Conservation (phyloP, 2,329 filamentous ascomycete genomes). For the Fusarium acutatum region DNA sequence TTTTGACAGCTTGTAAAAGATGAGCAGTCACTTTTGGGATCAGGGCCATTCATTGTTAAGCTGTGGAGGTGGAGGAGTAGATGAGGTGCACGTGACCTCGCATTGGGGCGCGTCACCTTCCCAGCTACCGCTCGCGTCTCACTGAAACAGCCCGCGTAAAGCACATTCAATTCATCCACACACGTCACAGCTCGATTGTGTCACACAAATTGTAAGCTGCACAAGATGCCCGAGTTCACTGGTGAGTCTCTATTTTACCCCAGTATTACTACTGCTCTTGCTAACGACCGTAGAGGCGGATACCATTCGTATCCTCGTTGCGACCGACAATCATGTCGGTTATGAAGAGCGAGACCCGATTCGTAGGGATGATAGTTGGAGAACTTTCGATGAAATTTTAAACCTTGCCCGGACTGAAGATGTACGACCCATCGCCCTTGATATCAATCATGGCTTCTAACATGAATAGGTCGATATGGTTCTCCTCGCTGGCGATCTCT, state of each 20-base stretch:
- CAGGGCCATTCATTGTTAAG: neutral
- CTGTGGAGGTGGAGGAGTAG: neutral
- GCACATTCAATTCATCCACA: neutral
- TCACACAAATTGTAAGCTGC: neutral
- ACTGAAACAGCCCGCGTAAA: slow-evolving; percentile 31
- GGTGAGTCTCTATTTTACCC: slow-evolving; percentile 25
- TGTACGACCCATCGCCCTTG: slow-evolving; percentile 51
- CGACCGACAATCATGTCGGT: slow-evolving; percentile 97
- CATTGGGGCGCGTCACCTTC: slow-evolving; percentile 39
- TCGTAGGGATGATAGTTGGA: slow-evolving; percentile 97
- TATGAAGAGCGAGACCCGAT: slow-evolving; percentile 93
- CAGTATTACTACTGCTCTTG: neutral
- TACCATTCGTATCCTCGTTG: slow-evolving; percentile 91
- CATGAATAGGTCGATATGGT: slow-evolving; percentile 85
- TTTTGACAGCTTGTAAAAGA: slow-evolving; percentile 11
- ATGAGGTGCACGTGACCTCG: slow-evolving; percentile 42
- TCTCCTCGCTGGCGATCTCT: slow-evolving; percentile 90
- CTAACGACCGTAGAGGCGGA: slow-evolving; percentile 65
- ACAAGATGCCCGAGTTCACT: slow-evolving; percentile 43
- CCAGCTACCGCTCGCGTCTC: slow-evolving; percentile 21
- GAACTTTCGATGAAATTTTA: slow-evolving; percentile 95
- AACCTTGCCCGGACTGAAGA: slow-evolving; percentile 84
- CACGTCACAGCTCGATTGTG: slow-evolving; percentile 1
- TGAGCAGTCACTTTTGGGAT: slow-evolving; percentile 21
- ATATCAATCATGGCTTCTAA: neutral